These are phyloP conservation scores for Sugiyamaella neomexicana DNA, from an alignment of 1,139 yeast genomes.

Conservation along the genomic window DNA sequence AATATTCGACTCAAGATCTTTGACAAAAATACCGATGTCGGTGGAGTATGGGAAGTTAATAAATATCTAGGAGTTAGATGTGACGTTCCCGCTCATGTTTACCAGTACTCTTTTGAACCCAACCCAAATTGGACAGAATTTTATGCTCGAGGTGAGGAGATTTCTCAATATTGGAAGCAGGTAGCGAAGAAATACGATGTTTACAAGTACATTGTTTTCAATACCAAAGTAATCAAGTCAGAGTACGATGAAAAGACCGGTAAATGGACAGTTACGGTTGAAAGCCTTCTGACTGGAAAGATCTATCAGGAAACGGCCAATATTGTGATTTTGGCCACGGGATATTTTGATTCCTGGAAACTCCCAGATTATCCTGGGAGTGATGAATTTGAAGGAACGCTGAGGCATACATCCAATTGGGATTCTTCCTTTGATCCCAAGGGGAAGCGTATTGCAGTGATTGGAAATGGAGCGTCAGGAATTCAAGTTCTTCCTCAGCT, in stretches of 20 bases:
- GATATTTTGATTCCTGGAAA: slow-evolving; percentile 37
- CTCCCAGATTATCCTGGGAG: slow-evolving; percentile 28
- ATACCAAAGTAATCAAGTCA: slow-evolving; percentile 39
- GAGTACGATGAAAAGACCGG: slow-evolving; percentile 40
- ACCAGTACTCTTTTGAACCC: slow-evolving; percentile 45
- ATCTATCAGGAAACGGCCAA: slow-evolving; percentile 34
- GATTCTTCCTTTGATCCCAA: slow-evolving; percentile 40
- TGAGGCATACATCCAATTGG: slow-evolving; percentile 45
- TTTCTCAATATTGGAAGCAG: slow-evolving; percentile 47
- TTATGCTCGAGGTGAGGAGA: slow-evolving; percentile 50
- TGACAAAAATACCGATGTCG: slow-evolving; percentile 49
- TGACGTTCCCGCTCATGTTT: slow-evolving; percentile 53
- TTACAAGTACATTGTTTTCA: slow-evolving; percentile 38
- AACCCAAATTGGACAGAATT: slow-evolving; percentile 43
- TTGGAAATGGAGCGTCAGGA: slow-evolving; percentile 53
- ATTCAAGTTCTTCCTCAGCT: slow-evolving; percentile 41
- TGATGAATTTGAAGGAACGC: slow-evolving; percentile 46
- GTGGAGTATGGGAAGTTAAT: slow-evolving; percentile 58
- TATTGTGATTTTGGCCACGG: slow-evolving; percentile 44
- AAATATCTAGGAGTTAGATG: slow-evolving; percentile 51
- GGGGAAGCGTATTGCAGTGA: slow-evolving; percentile 44
- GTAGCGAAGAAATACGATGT: slow-evolving; percentile 45
- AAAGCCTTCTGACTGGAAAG: slow-evolving; percentile 17
- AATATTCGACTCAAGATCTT: slow-evolving; percentile 40
- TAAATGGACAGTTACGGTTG: slow-evolving; percentile 44